These are phyloP conservation scores for Rossbeevera mucosa DNA, from an alignment of 768 basidiomycete species.

Conservation along the genomic window DNA sequence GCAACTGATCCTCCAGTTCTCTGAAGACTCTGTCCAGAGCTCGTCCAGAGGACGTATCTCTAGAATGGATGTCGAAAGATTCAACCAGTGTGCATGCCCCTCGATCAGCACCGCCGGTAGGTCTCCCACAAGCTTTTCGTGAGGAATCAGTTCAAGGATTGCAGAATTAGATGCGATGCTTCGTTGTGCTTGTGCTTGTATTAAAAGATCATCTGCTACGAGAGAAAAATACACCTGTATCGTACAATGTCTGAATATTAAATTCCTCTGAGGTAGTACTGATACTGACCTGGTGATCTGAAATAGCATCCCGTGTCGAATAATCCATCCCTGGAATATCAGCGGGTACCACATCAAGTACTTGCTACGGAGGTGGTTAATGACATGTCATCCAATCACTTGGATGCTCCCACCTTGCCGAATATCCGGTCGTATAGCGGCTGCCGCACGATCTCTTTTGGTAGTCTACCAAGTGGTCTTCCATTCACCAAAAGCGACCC, in stretches of 20 bases:
- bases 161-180: neutral
- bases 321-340: slow-evolving; percentile 24
- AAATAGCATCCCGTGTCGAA: slow-evolving; percentile 14
- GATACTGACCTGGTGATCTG: slow-evolving; percentile 15
- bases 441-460: slow-evolving; percentile 14
- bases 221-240: slow-evolving; percentile 25
- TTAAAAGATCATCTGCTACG: slow-evolving; percentile 11
- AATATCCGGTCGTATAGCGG: slow-evolving; percentile 18
- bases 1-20: slow-evolving; percentile 26
- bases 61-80: slow-evolving; percentile 18
- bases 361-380: slow-evolving; percentile 11
- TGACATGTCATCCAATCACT: neutral
- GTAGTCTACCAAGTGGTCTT: slow-evolving; percentile 22
- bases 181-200: slow-evolving; percentile 16
- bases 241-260: neutral
- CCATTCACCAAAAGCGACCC: slow-evolving; percentile 25
- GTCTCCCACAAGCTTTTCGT: slow-evolving; percentile 19
- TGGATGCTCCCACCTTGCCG: slow-evolving; percentile 11
- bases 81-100: slow-evolving; percentile 29
- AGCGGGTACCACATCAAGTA: slow-evolving; percentile 15
- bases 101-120: slow-evolving; percentile 22
- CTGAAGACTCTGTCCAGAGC: slow-evolving; percentile 22
- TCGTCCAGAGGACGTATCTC: slow-evolving; percentile 27
- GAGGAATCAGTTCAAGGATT: slow-evolving; percentile 14
- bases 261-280: neutral